Evolutionary conservation across 257 asterid genomes (phyloP).

Genomic region (Solanum etuberosum): DNA sequence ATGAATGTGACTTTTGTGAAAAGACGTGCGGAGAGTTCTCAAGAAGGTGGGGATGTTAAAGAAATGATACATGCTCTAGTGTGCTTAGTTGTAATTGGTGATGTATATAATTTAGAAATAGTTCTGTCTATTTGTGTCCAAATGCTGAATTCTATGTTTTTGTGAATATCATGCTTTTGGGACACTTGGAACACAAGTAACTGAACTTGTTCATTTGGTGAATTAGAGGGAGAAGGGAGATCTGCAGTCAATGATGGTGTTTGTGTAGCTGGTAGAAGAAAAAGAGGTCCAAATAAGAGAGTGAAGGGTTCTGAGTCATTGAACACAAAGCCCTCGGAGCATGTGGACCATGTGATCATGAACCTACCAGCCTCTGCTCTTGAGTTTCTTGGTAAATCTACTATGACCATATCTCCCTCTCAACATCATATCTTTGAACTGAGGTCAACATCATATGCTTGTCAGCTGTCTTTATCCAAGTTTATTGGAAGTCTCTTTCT

Average conservation of each 20-base stretch:
- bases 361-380: conserved; percentile 92
- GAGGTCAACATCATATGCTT: neutral
- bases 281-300: conserved; percentile 41
- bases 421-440: neutral
- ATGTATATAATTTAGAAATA: neutral
- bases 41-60: conserved; percentile 29
- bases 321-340: conserved; percentile 74
- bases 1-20: conserved; percentile 26
- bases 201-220: conserved; percentile 7
- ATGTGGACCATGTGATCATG: conserved; percentile 85
- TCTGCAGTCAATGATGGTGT: conserved; percentile 10
- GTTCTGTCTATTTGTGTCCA: neutral
- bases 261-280: conserved; percentile 33
- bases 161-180: neutral
- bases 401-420: neutral
- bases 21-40: conserved; percentile 41
- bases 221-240: conserved; percentile 35
- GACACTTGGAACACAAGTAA: neutral
- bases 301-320: conserved; percentile 31
- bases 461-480: neutral
- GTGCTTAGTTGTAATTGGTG: neutral
- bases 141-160: neutral
- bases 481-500: neutral
- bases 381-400: conserved; percentile 64
- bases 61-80: neutral